These are phyloP conservation scores for Fistulifera pelliculosa DNA, from an alignment of 108 stramenopile species.

Conservation along the genomic window DNA sequence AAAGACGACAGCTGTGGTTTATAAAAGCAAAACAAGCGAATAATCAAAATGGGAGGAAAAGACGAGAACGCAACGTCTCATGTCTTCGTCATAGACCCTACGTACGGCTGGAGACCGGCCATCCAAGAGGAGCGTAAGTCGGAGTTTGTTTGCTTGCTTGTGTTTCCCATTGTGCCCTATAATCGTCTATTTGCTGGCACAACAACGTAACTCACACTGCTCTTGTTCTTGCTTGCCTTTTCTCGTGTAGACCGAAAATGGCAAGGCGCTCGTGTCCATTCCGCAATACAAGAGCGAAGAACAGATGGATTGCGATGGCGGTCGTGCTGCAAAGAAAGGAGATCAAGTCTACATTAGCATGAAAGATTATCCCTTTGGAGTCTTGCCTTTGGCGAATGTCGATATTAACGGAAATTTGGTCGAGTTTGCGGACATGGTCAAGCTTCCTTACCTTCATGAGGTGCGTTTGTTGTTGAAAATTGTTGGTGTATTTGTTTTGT, in stretches of 20 bases:
- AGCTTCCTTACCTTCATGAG: slow-evolving; percentile 87
- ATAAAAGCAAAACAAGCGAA: too few relatives aligned
- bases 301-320: slow-evolving; percentile 31
- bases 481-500: too few relatives aligned
- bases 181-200: too few relatives aligned
- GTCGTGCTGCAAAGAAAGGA: slow-evolving; percentile 15
- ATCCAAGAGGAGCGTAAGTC: slow-evolving; percentile 17
- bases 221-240: too few relatives aligned
- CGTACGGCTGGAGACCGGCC: slow-evolving; percentile 35
- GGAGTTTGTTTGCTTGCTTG: too few relatives aligned
- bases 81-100: slow-evolving; percentile 33
- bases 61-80: slow-evolving; percentile 20
- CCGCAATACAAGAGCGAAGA: slow-evolving; percentile 36
- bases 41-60: slow-evolving; percentile 8
- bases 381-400: slow-evolving; percentile 68
- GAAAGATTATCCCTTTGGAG: slow-evolving; percentile 52
- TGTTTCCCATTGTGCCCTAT: too few relatives aligned
- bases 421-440: slow-evolving; percentile 67
- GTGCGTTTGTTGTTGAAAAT: too few relatives aligned
- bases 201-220: too few relatives aligned
- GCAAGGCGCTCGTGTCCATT: slow-evolving; percentile 25
- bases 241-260: background rate
- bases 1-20: too few relatives aligned
- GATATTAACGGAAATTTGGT: slow-evolving; percentile 27
- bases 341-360: slow-evolving; percentile 55